Conservation (phyloP, 768 basidiomycete genomes). For the Stropharia rugosoannulata region DNA sequence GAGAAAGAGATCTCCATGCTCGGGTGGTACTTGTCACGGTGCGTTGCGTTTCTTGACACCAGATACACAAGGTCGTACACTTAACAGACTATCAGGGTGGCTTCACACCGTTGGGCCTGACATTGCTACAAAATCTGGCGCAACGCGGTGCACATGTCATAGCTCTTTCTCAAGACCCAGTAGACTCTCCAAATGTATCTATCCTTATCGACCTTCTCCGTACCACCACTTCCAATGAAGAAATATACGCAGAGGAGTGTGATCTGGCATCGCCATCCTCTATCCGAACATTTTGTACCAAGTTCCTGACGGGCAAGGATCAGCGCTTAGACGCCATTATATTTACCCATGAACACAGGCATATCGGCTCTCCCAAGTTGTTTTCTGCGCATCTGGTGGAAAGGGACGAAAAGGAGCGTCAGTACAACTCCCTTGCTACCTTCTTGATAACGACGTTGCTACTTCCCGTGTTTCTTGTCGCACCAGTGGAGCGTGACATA, state of each 20-base stretch:
- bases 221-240: conserved; percentile 66
- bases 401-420: conserved; percentile 37
- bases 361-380: conserved; percentile 47
- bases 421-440: conserved; percentile 58
- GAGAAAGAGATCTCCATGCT: conserved; percentile 77
- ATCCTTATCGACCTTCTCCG: conserved; percentile 68
- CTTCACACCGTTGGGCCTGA: conserved; percentile 73
- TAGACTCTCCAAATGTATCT: conserved; percentile 52
- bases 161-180: conserved; percentile 61
- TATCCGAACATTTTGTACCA: conserved; percentile 66
- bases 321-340: conserved; percentile 77
- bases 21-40: conserved; percentile 73
- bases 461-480: conserved; percentile 75
- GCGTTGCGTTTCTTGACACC: conserved; percentile 19
- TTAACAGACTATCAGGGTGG: conserved; percentile 50
- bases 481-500: conserved; percentile 86
- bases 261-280: conserved; percentile 66
- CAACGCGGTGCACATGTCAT: conserved; percentile 79
- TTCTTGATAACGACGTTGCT: conserved; percentile 80
- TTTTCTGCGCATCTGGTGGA: conserved; percentile 21
- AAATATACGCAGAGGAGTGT: conserved; percentile 79
- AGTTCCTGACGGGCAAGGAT: conserved; percentile 64
- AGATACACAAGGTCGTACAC: background rate
- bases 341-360: conserved; percentile 74
- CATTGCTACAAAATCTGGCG: conserved; percentile 64